phyloP scores from a whole-genome alignment of 768 basidiomycete genomes.

The Lactifluus hygrophoroides region DNA sequence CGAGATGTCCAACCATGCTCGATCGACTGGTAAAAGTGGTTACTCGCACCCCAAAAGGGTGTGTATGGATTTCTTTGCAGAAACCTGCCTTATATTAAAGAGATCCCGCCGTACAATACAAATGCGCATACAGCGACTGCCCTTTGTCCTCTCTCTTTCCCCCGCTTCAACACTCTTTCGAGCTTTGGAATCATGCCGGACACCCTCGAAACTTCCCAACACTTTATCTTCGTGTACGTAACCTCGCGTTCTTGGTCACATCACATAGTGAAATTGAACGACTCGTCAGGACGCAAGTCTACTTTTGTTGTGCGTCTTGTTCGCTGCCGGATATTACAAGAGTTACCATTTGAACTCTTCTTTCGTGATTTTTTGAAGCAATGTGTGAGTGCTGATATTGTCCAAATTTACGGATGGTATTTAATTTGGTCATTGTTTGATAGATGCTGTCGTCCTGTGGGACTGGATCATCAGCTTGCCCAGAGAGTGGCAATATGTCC shows the following conservation, averaged over 20 bases:
- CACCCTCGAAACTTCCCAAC: slow-evolving; percentile 49
- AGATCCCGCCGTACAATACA: slow-evolving; percentile 1
- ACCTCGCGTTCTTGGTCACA: background rate
- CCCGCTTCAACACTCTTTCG: background rate
- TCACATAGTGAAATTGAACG: background rate
- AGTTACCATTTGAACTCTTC: slow-evolving; percentile 23
- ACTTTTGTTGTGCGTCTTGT: slow-evolving; percentile 68
- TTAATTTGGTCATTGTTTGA: background rate
- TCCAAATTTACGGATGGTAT: background rate
- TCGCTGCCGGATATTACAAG: slow-evolving; percentile 16
- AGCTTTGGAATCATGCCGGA: slow-evolving; percentile 31
- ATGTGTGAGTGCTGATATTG: slow-evolving; percentile 47
- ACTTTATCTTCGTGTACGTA: slow-evolving; percentile 67
- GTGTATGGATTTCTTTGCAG: background rate
- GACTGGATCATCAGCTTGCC: slow-evolving; percentile 77
- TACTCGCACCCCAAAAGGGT: background rate
- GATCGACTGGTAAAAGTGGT: background rate
- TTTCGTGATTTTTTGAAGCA: slow-evolving; percentile 24
- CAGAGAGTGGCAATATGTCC: slow-evolving; percentile 70
- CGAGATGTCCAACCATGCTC: background rate
- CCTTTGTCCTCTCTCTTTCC: background rate
- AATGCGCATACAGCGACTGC: slow-evolving; percentile 1
- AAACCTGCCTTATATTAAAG: background rate
- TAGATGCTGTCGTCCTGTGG: slow-evolving; percentile 78
- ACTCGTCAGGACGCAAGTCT: slow-evolving; percentile 48